These are phyloP conservation scores for Fagopyrum esculentum DNA, from an alignment of 148 eudicot species.

Conservation along the genomic window DNA sequence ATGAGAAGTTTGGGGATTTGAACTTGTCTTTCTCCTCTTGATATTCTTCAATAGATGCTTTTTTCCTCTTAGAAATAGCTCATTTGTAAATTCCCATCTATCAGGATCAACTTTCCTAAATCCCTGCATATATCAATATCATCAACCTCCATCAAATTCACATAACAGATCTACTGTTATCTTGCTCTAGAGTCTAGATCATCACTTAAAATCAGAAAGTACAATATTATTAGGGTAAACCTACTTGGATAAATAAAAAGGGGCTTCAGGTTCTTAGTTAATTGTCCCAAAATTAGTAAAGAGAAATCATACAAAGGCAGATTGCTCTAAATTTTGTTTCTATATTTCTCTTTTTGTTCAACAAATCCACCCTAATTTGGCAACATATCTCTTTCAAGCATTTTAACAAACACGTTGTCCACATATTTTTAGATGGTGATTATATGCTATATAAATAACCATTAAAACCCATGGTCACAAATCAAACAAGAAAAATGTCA, in stretches of 20 bases:
- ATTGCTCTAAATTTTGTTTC: too few species aligned
- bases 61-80: conserved; percentile 31
- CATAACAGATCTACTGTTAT: not conserved
- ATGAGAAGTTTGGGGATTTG: conserved; percentile 2
- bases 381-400: not conserved
- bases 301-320: too few species aligned
- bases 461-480: not conserved
- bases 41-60: conserved; percentile 35
- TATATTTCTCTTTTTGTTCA: too few species aligned
- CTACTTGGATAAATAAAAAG: too few species aligned
- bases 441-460: not conserved
- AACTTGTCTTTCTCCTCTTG: conserved; percentile 29
- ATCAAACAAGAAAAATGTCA: not conserved
- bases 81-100: conserved; percentile 22
- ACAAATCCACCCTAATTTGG: too few species aligned
- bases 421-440: not conserved
- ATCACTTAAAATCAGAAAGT: not conserved
- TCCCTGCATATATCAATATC: conserved; percentile 11
- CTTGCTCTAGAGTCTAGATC: not conserved
- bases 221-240: too few species aligned
- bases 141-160: not conserved
- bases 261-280: too few species aligned
- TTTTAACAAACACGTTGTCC: not conserved
- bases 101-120: conserved; percentile 20
- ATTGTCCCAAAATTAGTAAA: too few species aligned